Evolutionary conservation across 345 rosid species (phyloP), one percentile per base, ranked within the genome.

Genomic region (Brassica juncea): DNA sequence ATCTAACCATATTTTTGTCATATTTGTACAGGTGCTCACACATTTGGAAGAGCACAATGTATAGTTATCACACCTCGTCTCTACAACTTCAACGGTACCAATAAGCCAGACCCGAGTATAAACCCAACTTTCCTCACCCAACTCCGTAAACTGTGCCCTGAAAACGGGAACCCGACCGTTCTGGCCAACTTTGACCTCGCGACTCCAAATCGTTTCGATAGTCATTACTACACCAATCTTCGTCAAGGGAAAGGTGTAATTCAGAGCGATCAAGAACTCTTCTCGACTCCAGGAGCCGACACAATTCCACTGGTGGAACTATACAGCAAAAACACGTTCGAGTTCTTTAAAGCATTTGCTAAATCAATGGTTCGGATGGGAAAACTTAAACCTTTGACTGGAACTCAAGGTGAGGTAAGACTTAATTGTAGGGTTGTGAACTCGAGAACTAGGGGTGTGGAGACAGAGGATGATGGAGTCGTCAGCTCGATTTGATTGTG

Each of bases 21-120:
- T 59, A 79, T 61, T 62, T 77, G 14, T 74, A 8, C 73, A 90
- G 92, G 92, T 68, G 95, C 80, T 8, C 92, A 90, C 79, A 90
- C 95, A 16, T 87, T 88, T 80, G 95, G 95, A 19, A 73, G 87
- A 73, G 89, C 91, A 15, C 85, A 72, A 61, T 90, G 92, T 31
- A 21, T 30, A 9, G 75, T 79, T 2, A 85, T 90, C 66, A 2
- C 1, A 1, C 9, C 7, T 7, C 84, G 95, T 1, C 80, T 90
- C 4, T 89, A 80, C 83, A 76, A 87, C 73, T 90, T 89, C 82
- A 87, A 19, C 42, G 3, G 10, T 42, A 84, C 86, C 0, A 80
- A 75, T 5, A 64, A 47, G 30, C 87, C 92, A 4, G 92, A 90
- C 70, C 91, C 89, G 7, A 80, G 79, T 21, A 19, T 90, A 12